Evolutionary conservation across 805 yeast genomes (phyloP), one percentile per base, ranked within the genome.

Genomic region (Pichia membranifaciens): DNA sequence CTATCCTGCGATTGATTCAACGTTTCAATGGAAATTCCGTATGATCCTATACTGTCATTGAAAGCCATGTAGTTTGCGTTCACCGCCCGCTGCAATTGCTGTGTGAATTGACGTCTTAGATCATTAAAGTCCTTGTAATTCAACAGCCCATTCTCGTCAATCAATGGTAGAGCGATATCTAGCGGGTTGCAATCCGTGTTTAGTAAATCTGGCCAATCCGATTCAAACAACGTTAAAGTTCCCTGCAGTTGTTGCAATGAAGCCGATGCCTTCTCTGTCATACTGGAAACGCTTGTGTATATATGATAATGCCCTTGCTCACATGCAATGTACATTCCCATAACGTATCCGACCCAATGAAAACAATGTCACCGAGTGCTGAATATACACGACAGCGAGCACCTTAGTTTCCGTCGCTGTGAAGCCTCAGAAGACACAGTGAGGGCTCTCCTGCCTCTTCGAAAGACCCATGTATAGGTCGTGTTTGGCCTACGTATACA

Each of bases 91-190:
- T 82, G 76, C 44, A 91, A 69, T 22, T 81, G 76, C 16, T 60
- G 60, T 15, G 81, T 76, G 12, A 90, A 75, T 45, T 76, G 69
- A 21, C 69, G 68, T 51, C 82, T 79, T 39, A 88, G 64, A 41
- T 75, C 74, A 38, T 73, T 69, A 55, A 91, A 91, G 51, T 87
- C 89, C 1, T 73, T 73, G 49, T 73, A 72, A 50, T 82, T 78
- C 57, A 82, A 83, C n/a, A 89, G 93, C 0, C 96, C 85, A 2
- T 95, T 81, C 56, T 82, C 83, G 64, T 91, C 97, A 57, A 89
- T 69, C 48, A 93, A 70, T 1, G 90, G 81, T 35, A 91, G 70
- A 0, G 96, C 96, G 44, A 83, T 70, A 56, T 88, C 96, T 40
- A 93, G 73, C 1, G 96, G 95, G 60, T 88, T 89, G 46, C 87